Evolutionary conservation across 352 stramenopile genomes (phyloP), one percentile per base, ranked within the genome.

Genomic region (Blastocystis sp.): DNA sequence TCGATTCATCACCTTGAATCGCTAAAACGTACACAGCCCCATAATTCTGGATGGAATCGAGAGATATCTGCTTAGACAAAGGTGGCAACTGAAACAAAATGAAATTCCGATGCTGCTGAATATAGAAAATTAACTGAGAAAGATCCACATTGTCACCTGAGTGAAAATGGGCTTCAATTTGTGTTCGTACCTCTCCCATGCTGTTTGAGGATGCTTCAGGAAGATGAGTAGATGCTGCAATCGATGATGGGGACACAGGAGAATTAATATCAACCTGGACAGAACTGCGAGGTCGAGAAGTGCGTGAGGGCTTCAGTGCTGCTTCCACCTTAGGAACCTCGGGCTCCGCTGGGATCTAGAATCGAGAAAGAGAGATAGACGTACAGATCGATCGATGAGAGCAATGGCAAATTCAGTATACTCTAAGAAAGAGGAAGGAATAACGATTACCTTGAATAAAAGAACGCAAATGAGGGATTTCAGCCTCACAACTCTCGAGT

Each of bases 401-500:
- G 64, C 73, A 18, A 84, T 64, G 3, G 73, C 73, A 29, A 66
- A 66, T 29, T 84, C 47, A 43, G 53, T 84, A 55, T 84, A 84
- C 47, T 84, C 73, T 73, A 73, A 3, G 26, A 15, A 20, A 23
- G 4, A 73, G 11, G 11, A 11, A 3, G 8, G 23, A 43, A 1
- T 23, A 37, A 43, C 6, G 0, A 7, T 2, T 7, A 73, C 62
- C 62, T 45, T 84, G 73, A 69, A 84, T 84, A 23, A 84, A 84
- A 34, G 26, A 43, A 11, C 73, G 37, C 50, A 84, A n/a, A 45
- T 84, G 55, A 29, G 73, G 73, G 7, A 84, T 64, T 55, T 84
- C 73, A 8, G 59, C 73, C 23, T 84, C 73, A 45, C 73, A 84
- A 37, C 55, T 61, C 73, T 84, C 34, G 53, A 84, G 47, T 1